Base-by-base conservation (phyloP, 208 protist species). In the Trypanosomatidae sp. region DNA sequence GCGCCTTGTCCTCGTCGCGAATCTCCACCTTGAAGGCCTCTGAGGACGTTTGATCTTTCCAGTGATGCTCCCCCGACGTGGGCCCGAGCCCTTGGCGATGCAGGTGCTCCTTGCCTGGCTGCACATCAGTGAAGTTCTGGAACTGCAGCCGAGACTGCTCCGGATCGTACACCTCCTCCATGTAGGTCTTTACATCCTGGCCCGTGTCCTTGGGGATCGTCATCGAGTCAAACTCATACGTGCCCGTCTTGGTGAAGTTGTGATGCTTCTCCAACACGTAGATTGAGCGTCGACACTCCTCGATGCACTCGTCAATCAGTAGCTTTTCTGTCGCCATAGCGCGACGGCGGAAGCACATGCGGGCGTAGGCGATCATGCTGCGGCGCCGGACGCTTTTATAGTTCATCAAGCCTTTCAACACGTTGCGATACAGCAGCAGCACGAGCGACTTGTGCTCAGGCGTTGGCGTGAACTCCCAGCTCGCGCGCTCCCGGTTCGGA, bases 161-260 rank as follows among this genome's bases (percentile, higher is more conserved):
- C 28, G 92, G 92, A 74, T 96, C 92, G 76, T 96, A 96, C 44
- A 93, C 86, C 77, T 96, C 92, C 82, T 96, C 92, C 92, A 96
- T 96, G 84, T 96, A 96, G 43, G 88, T 94, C 82, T 91, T 88
- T 78, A 96, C 92, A 71, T 96, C 90, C 69, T 96, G 92, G 13
- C 92, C 92, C n/a, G 92, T 96, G 70, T 96, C 90, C 62, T 90
- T 90, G 4, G 92, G 92, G 65, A 96, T 75, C 36, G 81, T 80
- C 92, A 96, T 96, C 53, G 76, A 83, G 64, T 96, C 92, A 60
- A 86, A 96, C 86, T 96, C 90, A 69, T 95, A 96, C 43, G 74
- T 83, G 59, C 85, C 80, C 2, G 90, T 94, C 64, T 74, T 71
- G 1, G 90, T 92, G 50, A 96, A 92, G 76, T 86, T 82, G 81